Base-by-base conservation (phyloP, 768 basidiomycete genomes). In the Suillus subaureus region DNA sequence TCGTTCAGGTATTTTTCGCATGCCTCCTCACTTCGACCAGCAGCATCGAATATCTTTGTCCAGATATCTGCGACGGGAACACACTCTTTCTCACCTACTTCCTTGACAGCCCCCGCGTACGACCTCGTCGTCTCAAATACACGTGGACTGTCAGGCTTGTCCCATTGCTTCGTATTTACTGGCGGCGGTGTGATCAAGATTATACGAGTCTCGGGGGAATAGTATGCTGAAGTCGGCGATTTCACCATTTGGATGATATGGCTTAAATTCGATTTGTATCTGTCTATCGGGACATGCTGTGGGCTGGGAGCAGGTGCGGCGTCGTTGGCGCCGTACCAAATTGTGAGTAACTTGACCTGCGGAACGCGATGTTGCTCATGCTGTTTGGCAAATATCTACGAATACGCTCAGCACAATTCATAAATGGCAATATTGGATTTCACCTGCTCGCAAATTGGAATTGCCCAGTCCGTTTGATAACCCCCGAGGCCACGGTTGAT, bases 321-420 rank as follows among this genome's bases (percentile, higher is more conserved):
- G 74, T 98, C 96, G 77, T 98, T 98, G 18, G 89, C 89, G 57
- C 95, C 95, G 66, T 93, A 92, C 94, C 94, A 97, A 72, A 97
- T 87, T 7, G 87, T 87, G 66, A 96, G 80, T n/a, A 96, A 75
- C 49, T 85, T 86, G 42, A 95, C 82, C 54, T 82, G 85, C 9
- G 91, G 89, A 43, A 81, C 79, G 61, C 83, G 77, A 26, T 74
- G 70, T 62, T 79, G 82, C 64, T 83, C 82, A 7, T 80, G 70
- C 68, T 77, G 81, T 66, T 82, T 85, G 16, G 88, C 86, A 62
- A 94, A 79, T 67, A 86, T 81, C 90, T 93, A 61, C 23, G 2
- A 61, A 61, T 18, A 35, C 35, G 6, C 23, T 60, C 28, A 58
- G 40, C 23, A 21, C 3, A 6, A 4, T 42, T 26, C 8, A 28